phyloP scores from a whole-genome alignment of 2,329 filamentous ascomycete species.

The Phialophora verrucosa region DNA sequence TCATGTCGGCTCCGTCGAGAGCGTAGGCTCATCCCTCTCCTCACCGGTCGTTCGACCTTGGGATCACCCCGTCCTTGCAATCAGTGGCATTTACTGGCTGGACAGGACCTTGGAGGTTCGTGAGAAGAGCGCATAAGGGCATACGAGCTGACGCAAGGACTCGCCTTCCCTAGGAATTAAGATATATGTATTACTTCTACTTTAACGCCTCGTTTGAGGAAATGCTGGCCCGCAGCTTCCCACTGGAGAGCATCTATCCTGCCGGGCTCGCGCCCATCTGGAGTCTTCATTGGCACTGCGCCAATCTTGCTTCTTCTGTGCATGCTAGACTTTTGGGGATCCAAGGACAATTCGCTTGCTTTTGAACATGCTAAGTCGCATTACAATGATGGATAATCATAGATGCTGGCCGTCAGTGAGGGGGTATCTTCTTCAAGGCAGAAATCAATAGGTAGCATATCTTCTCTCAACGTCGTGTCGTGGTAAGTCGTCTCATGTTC shows the following conservation, averaged over 20 bases:
- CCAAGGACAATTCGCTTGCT: constrained; percentile 11
- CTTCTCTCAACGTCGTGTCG: constrained; percentile 13
- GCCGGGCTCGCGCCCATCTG: constrained; percentile 25
- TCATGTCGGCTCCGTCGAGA: not conserved
- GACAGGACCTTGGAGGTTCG: too few relatives aligned
- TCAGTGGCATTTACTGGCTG: too few relatives aligned
- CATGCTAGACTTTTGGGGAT: constrained; percentile 12
- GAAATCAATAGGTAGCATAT: constrained; percentile 12
- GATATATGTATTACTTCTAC: constrained; percentile 21
- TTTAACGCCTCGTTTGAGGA: constrained; percentile 1
- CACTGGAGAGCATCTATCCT: constrained; percentile 9
- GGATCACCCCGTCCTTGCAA: not conserved
- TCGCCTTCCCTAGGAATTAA: not conserved
- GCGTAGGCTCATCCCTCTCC: not conserved
- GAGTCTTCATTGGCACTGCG: constrained; percentile 14
- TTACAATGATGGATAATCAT: constrained; percentile 12
- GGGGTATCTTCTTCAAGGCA: constrained; percentile 24
- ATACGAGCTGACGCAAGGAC: not conserved
- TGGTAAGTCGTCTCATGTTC: constrained; percentile 17
- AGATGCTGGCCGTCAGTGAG: constrained; percentile 13
- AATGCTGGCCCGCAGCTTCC: constrained; percentile 22
- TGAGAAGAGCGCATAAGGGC: too few relatives aligned
- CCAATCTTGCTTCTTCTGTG: constrained; percentile 9
- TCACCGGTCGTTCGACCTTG: too few relatives aligned
- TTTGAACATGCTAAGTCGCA: constrained; percentile 14